Conservation (phyloP, 73 alveolate genomes). For the Uronychia setigera region DNA sequence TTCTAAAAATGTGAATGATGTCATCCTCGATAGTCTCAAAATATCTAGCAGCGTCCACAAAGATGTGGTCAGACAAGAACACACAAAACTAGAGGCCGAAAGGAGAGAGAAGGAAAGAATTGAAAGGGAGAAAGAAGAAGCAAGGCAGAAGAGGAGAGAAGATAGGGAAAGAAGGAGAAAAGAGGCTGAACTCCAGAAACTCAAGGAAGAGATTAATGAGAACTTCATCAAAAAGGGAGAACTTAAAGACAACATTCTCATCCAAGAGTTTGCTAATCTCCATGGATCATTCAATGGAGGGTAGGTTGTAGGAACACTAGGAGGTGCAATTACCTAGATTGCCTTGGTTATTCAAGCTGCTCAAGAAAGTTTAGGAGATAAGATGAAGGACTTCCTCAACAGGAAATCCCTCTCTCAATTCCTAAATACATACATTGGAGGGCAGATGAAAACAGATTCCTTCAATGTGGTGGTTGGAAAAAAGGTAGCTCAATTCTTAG, state of each 20-base stretch:
- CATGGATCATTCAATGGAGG: slow-evolving; percentile 12
- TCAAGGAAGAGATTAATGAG: slow-evolving; percentile 31
- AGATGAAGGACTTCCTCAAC: slow-evolving; percentile 9
- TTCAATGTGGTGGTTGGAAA: slow-evolving; percentile 27
- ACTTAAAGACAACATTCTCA: slow-evolving; percentile 28
- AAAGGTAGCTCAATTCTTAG: slow-evolving; percentile 26
- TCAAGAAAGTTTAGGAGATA: slow-evolving; percentile 11
- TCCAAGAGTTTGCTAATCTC: slow-evolving; percentile 31
- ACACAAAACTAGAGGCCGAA: slow-evolving; percentile 41
- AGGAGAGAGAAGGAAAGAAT: slow-evolving; percentile 17
- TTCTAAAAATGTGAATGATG: slow-evolving; percentile 45
- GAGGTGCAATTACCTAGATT: slow-evolving; percentile 50
- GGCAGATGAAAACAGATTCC: slow-evolving; percentile 38
- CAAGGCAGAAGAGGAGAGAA: slow-evolving; percentile 16
- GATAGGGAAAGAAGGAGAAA: slow-evolving; percentile 29
- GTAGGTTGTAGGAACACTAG: slow-evolving; percentile 33
- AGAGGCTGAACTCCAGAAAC: slow-evolving; percentile 4
- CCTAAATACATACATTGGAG: slow-evolving; percentile 33
- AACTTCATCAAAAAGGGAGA: slow-evolving; percentile 54
- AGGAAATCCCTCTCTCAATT: slow-evolving; percentile 33
- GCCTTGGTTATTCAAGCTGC: slow-evolving; percentile 21
- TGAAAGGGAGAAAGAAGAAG: slow-evolving; percentile 2
- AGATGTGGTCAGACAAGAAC: slow-evolving; percentile 56
- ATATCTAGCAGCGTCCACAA: slow-evolving; percentile 53
- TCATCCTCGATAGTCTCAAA: slow-evolving; percentile 46